Conservation (phyloP, 352 stramenopile species). For the Phytophthora podocarpi region DNA sequence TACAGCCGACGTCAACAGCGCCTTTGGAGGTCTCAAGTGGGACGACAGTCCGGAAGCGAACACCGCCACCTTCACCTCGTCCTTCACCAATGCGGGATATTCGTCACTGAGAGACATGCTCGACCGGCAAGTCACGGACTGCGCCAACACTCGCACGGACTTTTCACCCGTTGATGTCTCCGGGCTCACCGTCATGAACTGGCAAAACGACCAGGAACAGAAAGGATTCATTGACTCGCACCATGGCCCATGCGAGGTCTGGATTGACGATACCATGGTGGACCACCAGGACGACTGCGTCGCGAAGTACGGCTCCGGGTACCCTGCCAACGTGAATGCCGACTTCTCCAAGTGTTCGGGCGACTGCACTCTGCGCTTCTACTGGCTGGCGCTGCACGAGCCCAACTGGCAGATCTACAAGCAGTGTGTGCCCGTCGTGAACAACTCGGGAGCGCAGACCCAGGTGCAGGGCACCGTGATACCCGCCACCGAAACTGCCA, state of each 20-base stretch:
- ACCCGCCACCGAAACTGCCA: slow-evolving; percentile 12
- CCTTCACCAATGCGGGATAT: slow-evolving; percentile 47
- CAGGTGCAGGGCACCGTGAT: slow-evolving; percentile 20
- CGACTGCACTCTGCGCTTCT: slow-evolving; percentile 36
- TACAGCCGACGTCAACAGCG: slow-evolving; percentile 36
- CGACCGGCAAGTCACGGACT: slow-evolving; percentile 42
- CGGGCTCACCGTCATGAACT: slow-evolving; percentile 42
- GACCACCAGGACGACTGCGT: slow-evolving; percentile 57
- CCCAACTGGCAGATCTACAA: slow-evolving; percentile 52
- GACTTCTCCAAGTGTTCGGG: slow-evolving; percentile 38
- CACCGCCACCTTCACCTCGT: slow-evolving; percentile 42
- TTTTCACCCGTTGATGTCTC: slow-evolving; percentile 46
- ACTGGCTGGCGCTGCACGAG: slow-evolving; percentile 46
- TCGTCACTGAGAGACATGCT: slow-evolving; percentile 51
- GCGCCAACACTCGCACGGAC: slow-evolving; percentile 46
- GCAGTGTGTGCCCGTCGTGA: slow-evolving; percentile 41
- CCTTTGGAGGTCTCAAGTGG: slow-evolving; percentile 62
- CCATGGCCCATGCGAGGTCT: slow-evolving; percentile 61
- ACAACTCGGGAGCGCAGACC: slow-evolving; percentile 21
- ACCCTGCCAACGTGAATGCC: slow-evolving; percentile 32
- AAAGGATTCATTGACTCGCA: slow-evolving; percentile 60
- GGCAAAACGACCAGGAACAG: slow-evolving; percentile 53
- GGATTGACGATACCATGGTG: slow-evolving; percentile 56
- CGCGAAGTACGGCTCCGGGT: slow-evolving; percentile 28
- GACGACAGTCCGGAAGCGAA: slow-evolving; percentile 56